These are phyloP conservation scores for Tuber brumale DNA, from an alignment of 495 filamentous ascomycete genomes.

Conservation along the genomic window DNA sequence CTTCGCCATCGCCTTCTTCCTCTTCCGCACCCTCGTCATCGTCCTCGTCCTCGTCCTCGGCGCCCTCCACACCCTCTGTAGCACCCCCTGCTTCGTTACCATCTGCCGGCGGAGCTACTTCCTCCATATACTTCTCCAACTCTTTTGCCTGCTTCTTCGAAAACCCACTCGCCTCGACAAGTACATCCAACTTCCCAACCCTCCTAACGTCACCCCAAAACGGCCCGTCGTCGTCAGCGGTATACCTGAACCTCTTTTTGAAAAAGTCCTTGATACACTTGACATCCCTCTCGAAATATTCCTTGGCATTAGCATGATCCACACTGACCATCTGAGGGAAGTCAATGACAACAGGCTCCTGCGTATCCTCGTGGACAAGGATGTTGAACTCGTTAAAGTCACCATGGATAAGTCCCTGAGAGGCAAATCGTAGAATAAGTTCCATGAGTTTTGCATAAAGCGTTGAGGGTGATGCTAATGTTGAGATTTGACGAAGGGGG, in stretches of 20 bases:
- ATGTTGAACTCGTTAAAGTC: constrained; percentile 99
- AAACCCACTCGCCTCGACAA: constrained; percentile 88
- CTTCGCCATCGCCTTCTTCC: constrained; percentile 44
- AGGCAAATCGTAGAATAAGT: constrained; percentile 76
- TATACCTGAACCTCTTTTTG: constrained; percentile 78
- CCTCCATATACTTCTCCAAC: constrained; percentile 79
- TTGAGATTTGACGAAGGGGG: constrained; percentile 76
- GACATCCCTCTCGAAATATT: constrained; percentile 94
- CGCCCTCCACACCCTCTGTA: constrained; percentile 43
- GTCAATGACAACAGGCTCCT: constrained; percentile 77
- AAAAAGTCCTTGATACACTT: constrained; percentile 92
- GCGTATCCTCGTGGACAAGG: constrained; percentile 67
- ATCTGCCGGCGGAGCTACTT: constrained; percentile 47
- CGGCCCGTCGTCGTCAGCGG: constrained; percentile 71
- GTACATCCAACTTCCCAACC: constrained; percentile 69
- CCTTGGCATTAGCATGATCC: constrained; percentile 83
- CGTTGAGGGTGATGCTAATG: constrained; percentile 65
- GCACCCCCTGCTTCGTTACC: constrained; percentile 48
- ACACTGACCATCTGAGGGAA: constrained; percentile 99
- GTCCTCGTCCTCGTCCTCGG: constrained; percentile 45
- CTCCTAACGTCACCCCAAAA: constrained; percentile 78
- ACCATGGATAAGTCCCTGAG: constrained; percentile 86
- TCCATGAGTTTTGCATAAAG: constrained; percentile 86
- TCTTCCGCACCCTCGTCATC: constrained; percentile 30
- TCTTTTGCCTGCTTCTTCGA: constrained; percentile 94